phyloP scores from a whole-genome alignment of 306 rosid genomes.

The Cyamopsis tetragonoloba region DNA sequence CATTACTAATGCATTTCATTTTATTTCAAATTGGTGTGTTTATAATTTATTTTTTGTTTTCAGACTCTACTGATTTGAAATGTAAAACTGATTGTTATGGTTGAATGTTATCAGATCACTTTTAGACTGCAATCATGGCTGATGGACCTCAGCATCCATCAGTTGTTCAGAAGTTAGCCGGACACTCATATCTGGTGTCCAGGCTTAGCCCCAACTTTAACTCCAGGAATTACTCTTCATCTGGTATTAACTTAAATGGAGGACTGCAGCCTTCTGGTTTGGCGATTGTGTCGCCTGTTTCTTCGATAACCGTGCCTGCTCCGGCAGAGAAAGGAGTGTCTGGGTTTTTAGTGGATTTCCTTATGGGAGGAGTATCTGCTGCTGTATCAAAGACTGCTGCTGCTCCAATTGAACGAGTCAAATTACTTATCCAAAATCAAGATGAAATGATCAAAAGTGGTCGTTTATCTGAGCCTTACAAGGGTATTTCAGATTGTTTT shows the following conservation, averaged over 20 bases:
- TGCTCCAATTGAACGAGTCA: slow-evolving; percentile 87
- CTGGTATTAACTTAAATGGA: slow-evolving; percentile 36
- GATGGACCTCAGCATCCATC: slow-evolving; percentile 65
- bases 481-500: slow-evolving; percentile 81
- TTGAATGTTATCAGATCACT: slow-evolving; percentile 43
- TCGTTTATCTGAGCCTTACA: slow-evolving; percentile 76
- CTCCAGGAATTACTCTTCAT: slow-evolving; percentile 28
- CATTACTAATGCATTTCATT: background rate
- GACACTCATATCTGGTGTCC: slow-evolving; percentile 59
- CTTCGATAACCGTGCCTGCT: slow-evolving; percentile 47
- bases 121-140: slow-evolving; percentile 51
- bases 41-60: no score
- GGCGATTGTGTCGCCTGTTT: slow-evolving; percentile 32
- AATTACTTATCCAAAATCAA: slow-evolving; percentile 79
- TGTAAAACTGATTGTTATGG: background rate
- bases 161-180: slow-evolving; percentile 65
- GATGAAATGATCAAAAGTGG: slow-evolving; percentile 83
- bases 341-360: slow-evolving; percentile 59
- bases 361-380: slow-evolving; percentile 96
- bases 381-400: slow-evolving; percentile 92
- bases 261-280: slow-evolving; percentile 44
- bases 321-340: slow-evolving; percentile 65
- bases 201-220: slow-evolving; percentile 49
- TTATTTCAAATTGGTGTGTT: background rate
- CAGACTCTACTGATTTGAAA: background rate